Evolutionary conservation across 2,329 filamentous ascomycete genomes (phyloP).

Genomic region (Massarina eburnea): DNA sequence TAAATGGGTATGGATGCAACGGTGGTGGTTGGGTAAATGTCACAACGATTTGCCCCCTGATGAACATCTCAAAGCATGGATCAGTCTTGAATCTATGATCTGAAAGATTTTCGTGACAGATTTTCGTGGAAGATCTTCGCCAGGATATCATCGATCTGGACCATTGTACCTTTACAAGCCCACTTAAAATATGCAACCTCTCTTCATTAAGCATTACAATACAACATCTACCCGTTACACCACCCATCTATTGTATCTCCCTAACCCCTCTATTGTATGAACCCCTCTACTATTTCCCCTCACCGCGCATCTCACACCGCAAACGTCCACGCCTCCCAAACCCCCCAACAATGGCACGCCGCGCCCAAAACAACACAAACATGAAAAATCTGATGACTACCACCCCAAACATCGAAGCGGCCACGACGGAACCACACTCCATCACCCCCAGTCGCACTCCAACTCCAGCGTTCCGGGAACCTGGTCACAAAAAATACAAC

Average conservation of each 20-base stretch:
- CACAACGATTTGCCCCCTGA: too few relatives aligned
- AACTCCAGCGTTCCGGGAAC: slow-evolving; percentile 17
- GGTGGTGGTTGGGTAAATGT: too few relatives aligned
- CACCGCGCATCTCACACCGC: slow-evolving; percentile 1
- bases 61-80: too few relatives aligned
- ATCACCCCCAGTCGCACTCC: slow-evolving; percentile 1
- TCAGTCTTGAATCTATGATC: too few relatives aligned
- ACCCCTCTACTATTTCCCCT: background rate
- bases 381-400: slow-evolving; percentile 26
- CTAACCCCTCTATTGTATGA: too few relatives aligned
- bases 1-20: too few relatives aligned
- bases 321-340: slow-evolving; percentile 21
- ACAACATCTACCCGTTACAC: background rate
- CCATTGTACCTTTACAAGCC: background rate
- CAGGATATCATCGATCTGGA: background rate
- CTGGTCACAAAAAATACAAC: slow-evolving; percentile 19
- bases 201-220: background rate
- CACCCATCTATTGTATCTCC: too few relatives aligned
- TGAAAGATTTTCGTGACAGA: too few relatives aligned
- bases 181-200: background rate
- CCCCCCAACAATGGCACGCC: slow-evolving; percentile 24
- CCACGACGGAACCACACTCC: slow-evolving; percentile 6
- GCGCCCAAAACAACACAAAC: slow-evolving; percentile 21
- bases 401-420: slow-evolving; percentile 18
- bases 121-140: background rate